phyloP scores from a whole-genome alignment of 108 stramenopile genomes.

The Asterionellopsis glacialis region DNA sequence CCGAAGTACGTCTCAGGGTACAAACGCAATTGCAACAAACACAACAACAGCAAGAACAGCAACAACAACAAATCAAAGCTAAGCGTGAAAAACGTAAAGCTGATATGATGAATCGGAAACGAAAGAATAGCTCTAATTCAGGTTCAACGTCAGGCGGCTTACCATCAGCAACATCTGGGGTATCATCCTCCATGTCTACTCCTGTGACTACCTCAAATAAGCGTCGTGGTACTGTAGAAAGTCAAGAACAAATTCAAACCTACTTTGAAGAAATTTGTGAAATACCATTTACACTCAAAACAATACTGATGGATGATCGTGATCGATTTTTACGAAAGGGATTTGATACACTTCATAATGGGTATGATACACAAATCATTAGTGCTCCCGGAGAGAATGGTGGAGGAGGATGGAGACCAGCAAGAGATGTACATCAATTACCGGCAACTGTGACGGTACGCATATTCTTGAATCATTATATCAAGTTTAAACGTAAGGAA shows the following conservation, averaged over 20 bases:
- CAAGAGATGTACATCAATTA: slow-evolving; percentile 43
- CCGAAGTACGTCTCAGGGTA: slow-evolving; percentile 11
- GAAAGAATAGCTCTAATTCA: background rate
- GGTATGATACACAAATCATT: slow-evolving; percentile 7
- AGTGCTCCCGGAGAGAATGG: background rate
- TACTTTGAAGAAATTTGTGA: slow-evolving; percentile 32
- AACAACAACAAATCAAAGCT: background rate
- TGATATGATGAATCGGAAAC: background rate
- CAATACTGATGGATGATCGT: slow-evolving; percentile 64
- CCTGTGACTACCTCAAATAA: too few relatives aligned
- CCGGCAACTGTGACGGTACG: slow-evolving; percentile 53
- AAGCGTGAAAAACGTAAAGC: background rate
- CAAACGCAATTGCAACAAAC: slow-evolving; percentile 2
- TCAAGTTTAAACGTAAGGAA: slow-evolving; percentile 19
- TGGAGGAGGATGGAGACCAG: slow-evolving; percentile 7
- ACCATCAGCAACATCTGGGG: too few relatives aligned
- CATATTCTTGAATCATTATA: slow-evolving; percentile 48
- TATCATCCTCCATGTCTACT: too few relatives aligned
- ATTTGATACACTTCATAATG: slow-evolving; percentile 15
- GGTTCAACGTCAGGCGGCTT: background rate
- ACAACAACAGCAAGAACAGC: slow-evolving; percentile 3
- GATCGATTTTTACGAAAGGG: slow-evolving; percentile 52
- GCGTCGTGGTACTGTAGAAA: background rate
- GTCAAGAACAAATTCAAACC: background rate
- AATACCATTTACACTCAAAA: slow-evolving; percentile 66